Percentiles rank a stretch among this genome's conserved stretches.
Conservation (phyloP, 1,284 basidiomycete genomes). For the Moesziomyces antarcticus region DNA sequence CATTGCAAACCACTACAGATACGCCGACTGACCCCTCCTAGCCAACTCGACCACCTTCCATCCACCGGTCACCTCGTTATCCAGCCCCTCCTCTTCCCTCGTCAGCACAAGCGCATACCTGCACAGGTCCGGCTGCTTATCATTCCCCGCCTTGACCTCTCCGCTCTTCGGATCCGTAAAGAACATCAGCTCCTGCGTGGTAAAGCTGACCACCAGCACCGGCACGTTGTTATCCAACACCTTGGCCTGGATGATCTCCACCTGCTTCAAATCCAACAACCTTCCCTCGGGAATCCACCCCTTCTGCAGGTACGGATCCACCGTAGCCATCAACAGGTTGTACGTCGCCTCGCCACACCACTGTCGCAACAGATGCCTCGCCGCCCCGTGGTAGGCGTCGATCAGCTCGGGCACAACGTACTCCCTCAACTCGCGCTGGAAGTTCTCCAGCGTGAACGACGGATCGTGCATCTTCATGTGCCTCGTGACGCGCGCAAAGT, state of each 20-base stretch:
- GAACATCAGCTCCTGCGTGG: conserved; percentile 90
- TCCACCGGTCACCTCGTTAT: conserved; percentile 88
- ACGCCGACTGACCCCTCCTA: conserved; percentile 48
- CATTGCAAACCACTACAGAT: conserved; percentile 25
- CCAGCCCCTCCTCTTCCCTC: conserved; percentile 73
- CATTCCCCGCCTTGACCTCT: conserved; percentile 85
- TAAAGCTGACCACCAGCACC: conserved; percentile 91
- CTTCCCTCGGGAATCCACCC: conserved; percentile 73
- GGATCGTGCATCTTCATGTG: conserved; percentile 89
- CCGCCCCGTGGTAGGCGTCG: conserved; percentile 91
- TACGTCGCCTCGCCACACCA: conserved; percentile 96
- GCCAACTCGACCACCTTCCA: conserved; percentile 87
- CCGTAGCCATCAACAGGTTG: conserved; percentile 95
- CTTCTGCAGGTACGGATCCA: conserved; percentile 91
- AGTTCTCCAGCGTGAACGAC: conserved; percentile 83
- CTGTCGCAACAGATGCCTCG: conserved; percentile 82
- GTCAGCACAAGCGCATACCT: conserved; percentile 93
- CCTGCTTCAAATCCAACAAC: conserved; percentile 58
- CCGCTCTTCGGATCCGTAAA: conserved; percentile 90
- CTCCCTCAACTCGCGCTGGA: conserved; percentile 90
- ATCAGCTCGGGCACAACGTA: conserved; percentile 98
- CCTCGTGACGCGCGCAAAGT: conserved; percentile 91
- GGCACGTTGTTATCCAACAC: conserved; percentile 82
- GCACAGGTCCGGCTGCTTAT: conserved; percentile 90
- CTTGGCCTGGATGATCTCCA: conserved; percentile 65